Evolutionary conservation across 2,329 filamentous ascomycete genomes (phyloP), one percentile per base, ranked within the genome.

Genomic region (Cadophora malorum): DNA sequence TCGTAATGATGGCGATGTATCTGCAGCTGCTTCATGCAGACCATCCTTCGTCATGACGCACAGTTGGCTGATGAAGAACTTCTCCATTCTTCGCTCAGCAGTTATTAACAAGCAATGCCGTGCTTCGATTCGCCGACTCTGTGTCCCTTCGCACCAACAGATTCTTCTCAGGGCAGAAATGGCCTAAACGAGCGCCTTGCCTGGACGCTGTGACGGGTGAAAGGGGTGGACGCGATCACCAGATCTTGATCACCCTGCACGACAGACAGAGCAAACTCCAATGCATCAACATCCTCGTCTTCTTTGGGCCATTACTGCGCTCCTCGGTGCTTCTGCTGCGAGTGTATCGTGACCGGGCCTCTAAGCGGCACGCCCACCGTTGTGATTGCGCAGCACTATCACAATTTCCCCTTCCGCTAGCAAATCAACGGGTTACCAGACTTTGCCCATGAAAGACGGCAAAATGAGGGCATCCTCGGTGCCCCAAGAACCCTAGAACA

Each of bases 111-210:
- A 56, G 53, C 53, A 56, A 56, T 56, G n/a, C 53, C 5, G 53
- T 56, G 19, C 31, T 12, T 56, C 52, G 14, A 55, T 33, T 33
- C 53, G 53, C 31, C n/a, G 31, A 38, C 19, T 49, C 9, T 45
- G 41, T 45, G 12, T 12, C 53, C 33, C 8, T 33, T n/a, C 53
- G 25, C 3, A 53, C 50, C 50, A 53, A 53, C 50, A 19, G 25
- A 31, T 12, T 52, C 58, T 60, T 31, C 41, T 61, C 35, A 8
- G 55, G 28, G 50, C 47, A 19, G 19, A 65, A 58, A 68, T 58
- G 19, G 63, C 58, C 66, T 28, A 63, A 68, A 58, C 7, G 38
- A 59, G 66, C 53, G 31, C 50, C 31, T 55, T 68, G 31, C 62
- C 41, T 45, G 4, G 41, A 45, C 41, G 58, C 59, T 53, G 63